A percentile compares a stretch with the other conserved stretches of the same genome.
Conservation (phyloP, 225 moss, liverwort and hornwort genomes). For the Pseudisothecium myosuroides region DNA sequence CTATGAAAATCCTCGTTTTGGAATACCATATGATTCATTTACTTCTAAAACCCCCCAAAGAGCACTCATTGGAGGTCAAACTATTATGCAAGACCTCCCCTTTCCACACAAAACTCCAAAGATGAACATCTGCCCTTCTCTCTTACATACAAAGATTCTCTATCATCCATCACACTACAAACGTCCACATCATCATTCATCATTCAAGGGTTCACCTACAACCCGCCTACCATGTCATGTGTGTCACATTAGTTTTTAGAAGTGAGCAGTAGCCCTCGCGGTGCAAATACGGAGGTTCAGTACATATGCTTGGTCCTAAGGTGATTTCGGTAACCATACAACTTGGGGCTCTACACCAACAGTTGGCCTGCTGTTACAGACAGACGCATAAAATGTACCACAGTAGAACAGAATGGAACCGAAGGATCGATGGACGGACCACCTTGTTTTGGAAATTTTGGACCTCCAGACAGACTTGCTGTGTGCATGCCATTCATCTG, state of each 20-base stretch:
- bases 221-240: not conserved
- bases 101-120: too few species aligned
- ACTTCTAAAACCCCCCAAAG: fast-evolving
- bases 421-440: not conserved
- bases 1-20: fast-evolving
- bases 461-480: not conserved
- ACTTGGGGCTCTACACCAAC: not conserved
- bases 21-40: fast-evolving
- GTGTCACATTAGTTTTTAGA: not conserved
- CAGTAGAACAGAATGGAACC: not conserved
- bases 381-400: not conserved
- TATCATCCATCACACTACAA: too few species aligned
- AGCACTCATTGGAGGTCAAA: too few species aligned
- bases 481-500: not conserved
- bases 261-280: too few species aligned
- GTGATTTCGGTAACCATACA: too few species aligned
- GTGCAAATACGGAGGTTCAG: too few species aligned
- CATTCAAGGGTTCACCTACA: too few species aligned
- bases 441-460: not conserved
- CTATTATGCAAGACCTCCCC: too few species aligned
- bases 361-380: not conserved
- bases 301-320: too few species aligned
- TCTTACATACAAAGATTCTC: too few species aligned
- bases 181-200: too few species aligned
- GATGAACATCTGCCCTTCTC: too few species aligned